Base-by-base conservation (phyloP, 805 yeast genomes). In the Spencermartinsiella europaea region DNA sequence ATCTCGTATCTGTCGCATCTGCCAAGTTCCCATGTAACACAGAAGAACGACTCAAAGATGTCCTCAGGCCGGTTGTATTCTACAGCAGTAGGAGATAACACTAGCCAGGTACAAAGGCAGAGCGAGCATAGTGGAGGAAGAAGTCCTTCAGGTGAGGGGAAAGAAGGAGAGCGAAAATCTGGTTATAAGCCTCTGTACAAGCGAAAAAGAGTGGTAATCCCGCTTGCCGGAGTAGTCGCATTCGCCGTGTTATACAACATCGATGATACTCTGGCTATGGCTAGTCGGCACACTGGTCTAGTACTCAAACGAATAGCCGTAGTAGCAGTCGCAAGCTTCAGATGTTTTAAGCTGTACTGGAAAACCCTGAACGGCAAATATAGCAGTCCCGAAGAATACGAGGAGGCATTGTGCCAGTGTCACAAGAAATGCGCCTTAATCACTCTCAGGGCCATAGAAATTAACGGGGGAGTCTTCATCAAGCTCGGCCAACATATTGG, bases 401-500 rank as follows among this genome's bases (percentile, higher is more conserved):
- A 63, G 2, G 54, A 59, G 3, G 91, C 82, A 0, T 64, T 91
- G 42, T 65, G 76, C 4, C 64, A 71, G 35, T 85, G 95, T 37
- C 98, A 93, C 62, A 63, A 70, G 48, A 69, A 70, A 46, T 89
- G 96, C 40, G 97, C 99, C 0, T 60, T 70, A 8, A 80, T 89
- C 45, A 87, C 99, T 0, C 70, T 87, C 46, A 66, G 69, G 37
- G 96, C 97, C 0, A 67, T 93, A 31, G 89, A 86, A 60, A 71
- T 70, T 25, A 93, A 93, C 60, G 97, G 96, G 15, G 99, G 99
- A 1, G 75, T 93, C 5, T 93, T 83, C 64, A 93, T 93, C 64
- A 93, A 93, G 64, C 69, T 93, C 38, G 99, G 99, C 10, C 99
- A 93, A 63, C 99, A 93, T 61, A 70, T 93, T 10, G 77, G 90